Conservation (phyloP, 768 basidiomycete genomes). For the Boletus tomentosulus region DNA sequence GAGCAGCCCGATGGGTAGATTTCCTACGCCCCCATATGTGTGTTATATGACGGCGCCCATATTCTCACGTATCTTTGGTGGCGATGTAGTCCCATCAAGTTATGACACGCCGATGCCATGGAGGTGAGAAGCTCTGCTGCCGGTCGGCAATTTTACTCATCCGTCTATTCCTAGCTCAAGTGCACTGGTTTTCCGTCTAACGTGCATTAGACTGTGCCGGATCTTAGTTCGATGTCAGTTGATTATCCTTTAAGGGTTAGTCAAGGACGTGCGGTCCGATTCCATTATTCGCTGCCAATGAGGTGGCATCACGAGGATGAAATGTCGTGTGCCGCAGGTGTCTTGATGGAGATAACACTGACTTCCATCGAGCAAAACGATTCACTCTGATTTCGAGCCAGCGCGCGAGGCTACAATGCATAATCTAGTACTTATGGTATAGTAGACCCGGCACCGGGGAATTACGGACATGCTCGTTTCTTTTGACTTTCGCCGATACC, state of each 20-base stretch:
- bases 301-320: conserved; percentile 69
- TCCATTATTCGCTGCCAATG: conserved; percentile 71
- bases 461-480: conserved; percentile 17
- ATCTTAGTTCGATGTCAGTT: not conserved
- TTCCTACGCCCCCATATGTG: too few relatives aligned
- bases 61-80: conserved; percentile 28
- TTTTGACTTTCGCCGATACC: not conserved
- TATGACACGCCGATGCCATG: conserved; percentile 70
- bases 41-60: conserved; percentile 21
- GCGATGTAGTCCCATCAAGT: conserved; percentile 60
- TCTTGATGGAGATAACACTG: not conserved
- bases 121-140: conserved; percentile 42
- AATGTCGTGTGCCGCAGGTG: conserved; percentile 36
- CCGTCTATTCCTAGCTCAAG: conserved; percentile 35
- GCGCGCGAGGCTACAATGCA: not conserved
- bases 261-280: conserved; percentile 69
- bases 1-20: conserved; percentile 33
- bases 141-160: not conserved
- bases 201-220: conserved; percentile 36
- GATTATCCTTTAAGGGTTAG: conserved; percentile 42
- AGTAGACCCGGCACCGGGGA: not conserved
- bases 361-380: not conserved
- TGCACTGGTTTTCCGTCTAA: conserved; percentile 76
- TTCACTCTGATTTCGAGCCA: not conserved
- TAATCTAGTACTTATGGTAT: not conserved